Conservation (phyloP, 331 rosid species). For the Quercus tomentella region DNA sequence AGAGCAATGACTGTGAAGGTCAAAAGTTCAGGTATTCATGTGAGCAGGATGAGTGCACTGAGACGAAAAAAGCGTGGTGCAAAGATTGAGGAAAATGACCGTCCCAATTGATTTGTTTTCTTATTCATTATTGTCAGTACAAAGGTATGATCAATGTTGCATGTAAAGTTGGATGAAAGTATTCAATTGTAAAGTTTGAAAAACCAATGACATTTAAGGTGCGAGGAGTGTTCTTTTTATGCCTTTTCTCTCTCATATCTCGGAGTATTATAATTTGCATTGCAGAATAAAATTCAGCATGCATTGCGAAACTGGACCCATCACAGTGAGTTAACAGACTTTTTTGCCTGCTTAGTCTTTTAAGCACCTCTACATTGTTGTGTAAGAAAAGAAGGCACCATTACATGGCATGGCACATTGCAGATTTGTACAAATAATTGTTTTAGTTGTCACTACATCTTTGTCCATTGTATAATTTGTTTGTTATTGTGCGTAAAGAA, state of each 20-base stretch:
- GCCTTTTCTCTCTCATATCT: neutral
- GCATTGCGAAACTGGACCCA: neutral
- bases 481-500: too few species aligned
- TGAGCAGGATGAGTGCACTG: constrained; percentile 35
- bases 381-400: neutral
- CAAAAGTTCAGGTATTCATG: constrained; percentile 25
- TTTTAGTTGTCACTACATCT: too few species aligned
- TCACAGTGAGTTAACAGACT: too few species aligned
- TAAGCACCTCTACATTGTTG: neutral
- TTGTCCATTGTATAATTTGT: too few species aligned
- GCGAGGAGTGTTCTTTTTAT: constrained; percentile 2
- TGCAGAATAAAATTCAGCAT: neutral
- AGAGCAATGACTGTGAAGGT: constrained; percentile 22
- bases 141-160: neutral
- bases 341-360: neutral
- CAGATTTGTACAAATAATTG: neutral
- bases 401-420: neutral
- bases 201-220: constrained; percentile 13
- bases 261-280: neutral
- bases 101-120: constrained; percentile 10
- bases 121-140: neutral
- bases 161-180: neutral
- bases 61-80: constrained; percentile 48
- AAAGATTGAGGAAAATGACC: constrained; percentile 30
- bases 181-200: neutral